Conservation (phyloP, 352 stramenopile species). For the Pythium periplocum region DNA sequence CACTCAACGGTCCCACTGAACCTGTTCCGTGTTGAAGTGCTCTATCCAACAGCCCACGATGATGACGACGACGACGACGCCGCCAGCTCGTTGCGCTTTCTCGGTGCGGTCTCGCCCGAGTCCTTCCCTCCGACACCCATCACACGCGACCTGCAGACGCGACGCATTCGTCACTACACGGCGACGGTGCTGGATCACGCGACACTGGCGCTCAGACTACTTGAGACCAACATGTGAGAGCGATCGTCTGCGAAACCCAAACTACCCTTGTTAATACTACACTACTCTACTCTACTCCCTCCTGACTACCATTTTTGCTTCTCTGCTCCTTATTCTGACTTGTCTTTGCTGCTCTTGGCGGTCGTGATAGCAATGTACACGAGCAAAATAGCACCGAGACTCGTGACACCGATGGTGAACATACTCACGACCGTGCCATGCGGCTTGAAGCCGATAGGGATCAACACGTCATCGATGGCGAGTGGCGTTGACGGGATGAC, state of each 20-base stretch:
- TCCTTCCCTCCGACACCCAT: constrained; percentile 82
- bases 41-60: constrained; percentile 22
- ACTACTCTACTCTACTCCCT: no score
- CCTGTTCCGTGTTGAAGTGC: constrained; percentile 67
- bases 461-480: neutral
- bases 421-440: constrained; percentile 14
- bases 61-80: constrained; percentile 20
- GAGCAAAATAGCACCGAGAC: constrained; percentile 16
- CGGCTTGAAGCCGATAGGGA: constrained; percentile 16
- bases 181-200: constrained; percentile 69
- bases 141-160: constrained; percentile 68
- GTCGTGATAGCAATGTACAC: neutral
- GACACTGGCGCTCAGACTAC: constrained; percentile 52
- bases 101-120: constrained; percentile 57
- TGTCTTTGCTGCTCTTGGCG: no score
- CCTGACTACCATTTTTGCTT: no score
- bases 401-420: constrained; percentile 17
- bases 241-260: no score
- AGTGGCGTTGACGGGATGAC: constrained; percentile 7
- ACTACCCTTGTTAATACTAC: no score
- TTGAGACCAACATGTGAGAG: constrained; percentile 29
- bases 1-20: constrained; percentile 69
- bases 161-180: constrained; percentile 70
- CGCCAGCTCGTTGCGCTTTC: constrained; percentile 16
- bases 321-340: no score